These are phyloP conservation scores for Eucommia ulmoides DNA, from an alignment of 257 asterid species.

Conservation along the genomic window DNA sequence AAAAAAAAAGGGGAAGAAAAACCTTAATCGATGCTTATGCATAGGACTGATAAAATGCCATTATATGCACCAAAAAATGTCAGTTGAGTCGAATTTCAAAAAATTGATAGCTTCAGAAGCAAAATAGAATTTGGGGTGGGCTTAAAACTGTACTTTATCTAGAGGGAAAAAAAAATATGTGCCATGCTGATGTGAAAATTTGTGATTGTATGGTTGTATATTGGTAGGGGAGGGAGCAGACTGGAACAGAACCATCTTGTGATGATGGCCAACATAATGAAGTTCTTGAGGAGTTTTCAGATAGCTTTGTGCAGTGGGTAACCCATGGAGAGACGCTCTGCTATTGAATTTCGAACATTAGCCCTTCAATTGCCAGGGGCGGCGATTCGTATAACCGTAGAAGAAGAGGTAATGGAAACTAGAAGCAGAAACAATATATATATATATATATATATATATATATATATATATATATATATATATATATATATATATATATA, in stretches of 20 bases:
- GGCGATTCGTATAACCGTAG: neutral
- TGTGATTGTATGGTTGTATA: too few relatives aligned
- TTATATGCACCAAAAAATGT: too few relatives aligned
- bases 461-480: too few relatives aligned
- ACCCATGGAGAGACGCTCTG: conserved; percentile 60
- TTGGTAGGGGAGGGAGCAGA: conserved; percentile 41
- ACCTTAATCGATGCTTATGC: too few relatives aligned
- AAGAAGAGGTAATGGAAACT: conserved; percentile 7
- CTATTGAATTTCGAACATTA: conserved; percentile 25
- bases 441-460: too few relatives aligned
- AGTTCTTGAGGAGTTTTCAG: conserved; percentile 76
- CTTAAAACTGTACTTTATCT: neutral
- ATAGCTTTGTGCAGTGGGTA: conserved; percentile 79
- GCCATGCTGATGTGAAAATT: neutral
- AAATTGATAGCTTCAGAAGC: too few relatives aligned
- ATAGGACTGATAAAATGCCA: too few relatives aligned
- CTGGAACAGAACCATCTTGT: conserved; percentile 29
- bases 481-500: too few relatives aligned
- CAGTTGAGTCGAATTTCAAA: too few relatives aligned
- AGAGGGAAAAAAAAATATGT: neutral
- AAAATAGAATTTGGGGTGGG: neutral
- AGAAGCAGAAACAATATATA: conserved; percentile 12
- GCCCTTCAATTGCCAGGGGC: neutral
- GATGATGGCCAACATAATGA: conserved; percentile 34
- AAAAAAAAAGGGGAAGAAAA: too few relatives aligned